Base-by-base conservation (phyloP, 106 monocot genomes). In the Gastrodia elata region DNA sequence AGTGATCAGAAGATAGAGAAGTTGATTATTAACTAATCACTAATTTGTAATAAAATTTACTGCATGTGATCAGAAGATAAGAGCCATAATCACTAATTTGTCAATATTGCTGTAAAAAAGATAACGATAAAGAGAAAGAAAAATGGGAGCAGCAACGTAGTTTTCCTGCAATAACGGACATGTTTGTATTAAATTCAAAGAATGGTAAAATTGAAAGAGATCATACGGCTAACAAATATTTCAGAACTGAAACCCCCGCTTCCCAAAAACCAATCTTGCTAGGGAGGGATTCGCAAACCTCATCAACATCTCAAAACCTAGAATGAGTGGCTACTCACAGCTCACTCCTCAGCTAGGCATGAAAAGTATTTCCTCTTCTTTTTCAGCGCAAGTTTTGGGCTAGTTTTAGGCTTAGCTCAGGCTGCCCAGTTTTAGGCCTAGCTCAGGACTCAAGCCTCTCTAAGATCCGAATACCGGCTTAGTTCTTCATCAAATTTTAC, bases 201-300 rank as follows among this genome's bases (percentile, higher is more conserved):
- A 11, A 27, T n/a, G 3, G 30, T 26, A 49, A 27, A 57, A 18
- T 11, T 25, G 20, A 38, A 73, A 39, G n/a, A 41, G 11, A 28
- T 55, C 67, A 68, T 82, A 78, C 82, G 52, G 26, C 77, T 73
- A 25, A 77, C 73, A 70, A 82, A 78, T 39, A 82, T 70, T 61
- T 78, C 74, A 2, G 82, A 78, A 28, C 78, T 68, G 46, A 82
- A 82, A 42, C 22, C 20, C n/a, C 69, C 74, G 77, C 68, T 68
- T 37, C 30, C 16, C 2, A 38, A 67, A 67, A 38, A 67, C 20
- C 16, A 67, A 38, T n/a, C 36, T 67, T 38, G 37, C 6, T 67
- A 37, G 67, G 18, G 38, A 20, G 5, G 20, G 34, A 5, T 6
- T 38, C 20, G 36, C 37, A 28, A 38, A 5, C 67, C 67, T 67